Conservation (phyloP, 1,284 basidiomycete species). For the Grifola frondosa region DNA sequence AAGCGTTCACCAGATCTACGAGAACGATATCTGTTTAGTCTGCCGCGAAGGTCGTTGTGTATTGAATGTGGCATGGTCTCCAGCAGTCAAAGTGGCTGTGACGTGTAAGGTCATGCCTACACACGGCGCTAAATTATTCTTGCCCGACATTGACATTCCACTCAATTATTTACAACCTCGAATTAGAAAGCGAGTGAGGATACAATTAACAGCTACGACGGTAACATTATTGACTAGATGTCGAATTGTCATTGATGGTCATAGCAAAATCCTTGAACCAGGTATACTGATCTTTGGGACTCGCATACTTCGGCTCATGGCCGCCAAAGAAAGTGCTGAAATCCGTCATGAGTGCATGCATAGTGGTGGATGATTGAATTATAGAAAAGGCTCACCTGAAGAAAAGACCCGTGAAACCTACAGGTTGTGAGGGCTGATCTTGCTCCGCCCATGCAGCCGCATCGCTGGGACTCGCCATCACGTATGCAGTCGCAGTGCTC, state of each 20-base stretch:
- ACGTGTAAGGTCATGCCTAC: no score
- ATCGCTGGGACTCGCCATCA: conserved; percentile 10
- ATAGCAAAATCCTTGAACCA: conserved; percentile 73
- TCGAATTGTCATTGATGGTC: conserved; percentile 36
- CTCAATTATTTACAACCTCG: no score
- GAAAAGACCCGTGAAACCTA: conserved; percentile 67
- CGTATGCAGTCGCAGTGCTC: conserved; percentile 20
- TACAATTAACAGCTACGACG: no score
- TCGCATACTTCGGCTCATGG: conserved; percentile 60
- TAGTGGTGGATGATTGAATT: conserved; percentile 43
- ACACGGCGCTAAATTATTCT: no score
- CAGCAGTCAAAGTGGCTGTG: no score
- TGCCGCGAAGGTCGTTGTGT: no score
- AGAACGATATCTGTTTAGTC: no score
- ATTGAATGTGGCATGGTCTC: no score
- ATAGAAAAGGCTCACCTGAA: conserved; percentile 79
- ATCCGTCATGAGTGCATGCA: neutral
- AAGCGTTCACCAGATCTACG: no score
- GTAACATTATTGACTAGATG: no score
- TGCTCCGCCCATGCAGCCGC: conserved; percentile 1
- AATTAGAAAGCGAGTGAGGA: no score
- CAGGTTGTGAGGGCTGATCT: conserved; percentile 25
- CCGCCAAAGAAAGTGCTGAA: conserved; percentile 79
- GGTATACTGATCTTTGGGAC: conserved; percentile 67
- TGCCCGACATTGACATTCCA: no score